Base-by-base conservation (phyloP, 1,139 yeast species). In the Debaryomyces sp. region DNA sequence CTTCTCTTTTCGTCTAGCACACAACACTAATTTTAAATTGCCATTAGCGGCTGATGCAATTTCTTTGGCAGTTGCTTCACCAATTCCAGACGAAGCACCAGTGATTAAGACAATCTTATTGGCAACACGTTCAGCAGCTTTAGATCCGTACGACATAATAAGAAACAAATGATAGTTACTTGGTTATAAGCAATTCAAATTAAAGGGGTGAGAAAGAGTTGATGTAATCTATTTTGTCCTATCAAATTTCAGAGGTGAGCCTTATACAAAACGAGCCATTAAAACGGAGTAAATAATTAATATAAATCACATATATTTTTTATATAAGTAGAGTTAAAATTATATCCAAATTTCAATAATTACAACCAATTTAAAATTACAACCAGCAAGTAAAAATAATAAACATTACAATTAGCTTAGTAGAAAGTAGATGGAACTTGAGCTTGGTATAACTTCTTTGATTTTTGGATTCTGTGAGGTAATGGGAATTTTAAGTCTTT, bases 401-500 rank as follows among this genome's bases (percentile, higher is more conserved):
- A 44, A 43, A 44, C 39, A 35, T 30, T 47, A 44, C 46, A 41
- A 37, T 41, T 44, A 47, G 58, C 61, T 67, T 89, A 91, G 89
- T 91, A 90, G 88, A 86, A 92, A 75, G 99, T 94, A 71, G 96
- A 76, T 78, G 98, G 98, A 80, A 96, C 87, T 81, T 87, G 86
- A 81, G 90, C 81, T 77, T 92, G 83, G 84, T 82, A 94, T 77
- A 91, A 78, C 78, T 87, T 82, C 83, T 84, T 81, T 72, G 94
- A 78, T 85, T 90, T 92, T 80, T 82, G 89, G 77, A 92, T 86
- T 84, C 99, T 92, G 96, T 95, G 99, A 72, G 99, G 98, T 77
- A 94, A 89, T 84, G 99, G 99, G 97, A 94, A 94, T 82, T 90
- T 90, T 81, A 94, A 89, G 82, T 87, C 96, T 82, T 90, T 89